Percentiles rank a stretch among this genome's conserved stretches.
Evolutionary conservation across 345 rosid species (phyloP).

Genomic region (Linum lewisii): DNA sequence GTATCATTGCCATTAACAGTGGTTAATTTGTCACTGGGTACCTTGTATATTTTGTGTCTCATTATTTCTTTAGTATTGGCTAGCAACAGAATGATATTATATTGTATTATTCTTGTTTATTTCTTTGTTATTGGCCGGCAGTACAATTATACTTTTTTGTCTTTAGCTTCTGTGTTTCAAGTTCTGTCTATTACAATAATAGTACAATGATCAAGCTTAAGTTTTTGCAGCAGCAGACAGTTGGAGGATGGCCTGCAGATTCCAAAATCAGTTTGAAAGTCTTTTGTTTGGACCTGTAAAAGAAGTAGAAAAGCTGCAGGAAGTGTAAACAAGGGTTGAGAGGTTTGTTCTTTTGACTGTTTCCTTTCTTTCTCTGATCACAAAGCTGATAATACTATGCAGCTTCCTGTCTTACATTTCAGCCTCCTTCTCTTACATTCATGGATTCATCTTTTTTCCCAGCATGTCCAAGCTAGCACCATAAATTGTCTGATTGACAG

Average conservation of each 20-base stretch:
- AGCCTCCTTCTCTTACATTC: slow-evolving; percentile 13
- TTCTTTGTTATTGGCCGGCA: not conserved
- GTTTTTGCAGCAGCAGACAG: not conserved
- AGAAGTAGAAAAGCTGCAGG: not conserved
- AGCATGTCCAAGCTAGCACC: slow-evolving; percentile 26
- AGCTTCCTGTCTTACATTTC: not conserved
- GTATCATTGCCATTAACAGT: no score
- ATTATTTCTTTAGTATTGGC: no score
- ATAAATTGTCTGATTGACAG: slow-evolving; percentile 5
- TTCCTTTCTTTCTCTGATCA: no score
- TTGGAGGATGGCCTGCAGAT: not conserved
- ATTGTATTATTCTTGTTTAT: not conserved
- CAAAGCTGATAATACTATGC: not conserved
- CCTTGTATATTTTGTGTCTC: no score
- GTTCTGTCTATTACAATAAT: not conserved
- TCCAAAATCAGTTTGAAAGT: not conserved
- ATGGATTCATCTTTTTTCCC: slow-evolving; percentile 26
- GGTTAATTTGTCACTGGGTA: no score
- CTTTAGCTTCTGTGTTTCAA: not conserved
- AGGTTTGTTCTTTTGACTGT: not conserved
- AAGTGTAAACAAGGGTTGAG: not conserved
- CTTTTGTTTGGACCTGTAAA: not conserved
- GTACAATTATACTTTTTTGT: not conserved
- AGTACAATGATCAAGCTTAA: no score
- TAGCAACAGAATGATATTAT: no score